Base-by-base conservation (phyloP, 768 basidiomycete genomes). In the Termitomyces sp. region DNA sequence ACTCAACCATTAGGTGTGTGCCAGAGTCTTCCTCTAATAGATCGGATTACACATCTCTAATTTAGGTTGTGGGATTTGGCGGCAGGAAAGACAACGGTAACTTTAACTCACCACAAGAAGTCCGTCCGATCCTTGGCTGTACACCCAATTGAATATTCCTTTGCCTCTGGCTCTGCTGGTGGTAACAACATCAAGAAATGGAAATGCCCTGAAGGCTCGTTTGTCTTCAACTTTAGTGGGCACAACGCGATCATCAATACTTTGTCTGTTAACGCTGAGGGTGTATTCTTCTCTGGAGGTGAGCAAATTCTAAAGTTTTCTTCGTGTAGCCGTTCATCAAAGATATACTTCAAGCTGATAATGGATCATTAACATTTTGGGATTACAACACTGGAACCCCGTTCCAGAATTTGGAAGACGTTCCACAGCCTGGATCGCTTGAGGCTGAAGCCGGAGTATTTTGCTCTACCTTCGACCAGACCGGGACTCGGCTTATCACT, bases 171-270 rank as follows among this genome's bases (percentile, higher is more conserved):
- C 53, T 95, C 93, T 31, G 92, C 96, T 0, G 97, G 97, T n/a
- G 97, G 96, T 0, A 98, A 98, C 79, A 98, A 98, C 74, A 98
- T 99, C 79, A 99, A 99, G 72, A 98, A 98, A 73, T 99, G 96
- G 96, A 97, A 96, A 69, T 98, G 94, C 68, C 97, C 97, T 5
- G 94, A 98, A 65, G 97, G 97, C 50, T 74, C 86, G 2, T 98
- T 99, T 65, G 96, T 98, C 3, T 93, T 91, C 82, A 99, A 98
- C 76, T 97, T 98, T 73, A 80, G 86, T 48, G 97, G 97, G 0
- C 97, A 98, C 73, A 94, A 97, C 63, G 93, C 96, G 2, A 98
- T 98, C 75, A 93, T 99, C 81, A 99, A 99, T 74, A 95, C 94
- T 6, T 70, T 98, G 60, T 87, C 89, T 11, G 92, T 98, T 67